These are phyloP conservation scores for Dioscorea cayenensis DNA, from an alignment of 116 monocot species.

Conservation along the genomic window DNA sequence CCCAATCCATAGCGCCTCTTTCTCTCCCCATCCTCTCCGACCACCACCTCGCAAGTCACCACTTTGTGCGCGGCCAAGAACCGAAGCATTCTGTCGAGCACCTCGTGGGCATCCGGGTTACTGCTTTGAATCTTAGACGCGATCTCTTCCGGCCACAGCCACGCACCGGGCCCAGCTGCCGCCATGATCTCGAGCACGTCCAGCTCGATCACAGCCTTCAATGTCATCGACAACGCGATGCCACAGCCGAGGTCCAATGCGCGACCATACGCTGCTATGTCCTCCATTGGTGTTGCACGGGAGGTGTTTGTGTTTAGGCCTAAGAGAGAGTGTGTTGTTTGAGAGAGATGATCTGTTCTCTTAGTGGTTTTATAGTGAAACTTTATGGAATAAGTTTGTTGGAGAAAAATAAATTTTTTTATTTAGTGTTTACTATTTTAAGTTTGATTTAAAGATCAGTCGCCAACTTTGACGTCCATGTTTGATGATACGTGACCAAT, in stretches of 20 bases:
- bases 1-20: not conserved
- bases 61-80: not conserved
- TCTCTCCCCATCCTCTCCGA: not conserved
- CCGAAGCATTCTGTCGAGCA: not conserved
- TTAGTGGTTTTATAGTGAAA: no score
- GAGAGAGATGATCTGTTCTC: no score
- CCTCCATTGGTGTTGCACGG: no score
- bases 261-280: no score
- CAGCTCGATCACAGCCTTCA: conserved; percentile 9
- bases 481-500: no score
- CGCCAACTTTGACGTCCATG: no score
- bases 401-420: no score
- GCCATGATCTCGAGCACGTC: conserved; percentile 10
- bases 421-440: no score
- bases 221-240: not conserved
- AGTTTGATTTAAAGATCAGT: no score
- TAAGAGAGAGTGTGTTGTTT: no score
- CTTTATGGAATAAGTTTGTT: no score
- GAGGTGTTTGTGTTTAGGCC: no score
- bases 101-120: not conserved
- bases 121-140: not conserved
- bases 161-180: not conserved
- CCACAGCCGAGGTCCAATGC: not conserved
- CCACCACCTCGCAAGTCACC: not conserved
- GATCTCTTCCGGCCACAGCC: conserved; percentile 1